Evolutionary conservation across 2,329 filamentous ascomycete species (phyloP).

Genomic region (Colletotrichum cuscutae): DNA sequence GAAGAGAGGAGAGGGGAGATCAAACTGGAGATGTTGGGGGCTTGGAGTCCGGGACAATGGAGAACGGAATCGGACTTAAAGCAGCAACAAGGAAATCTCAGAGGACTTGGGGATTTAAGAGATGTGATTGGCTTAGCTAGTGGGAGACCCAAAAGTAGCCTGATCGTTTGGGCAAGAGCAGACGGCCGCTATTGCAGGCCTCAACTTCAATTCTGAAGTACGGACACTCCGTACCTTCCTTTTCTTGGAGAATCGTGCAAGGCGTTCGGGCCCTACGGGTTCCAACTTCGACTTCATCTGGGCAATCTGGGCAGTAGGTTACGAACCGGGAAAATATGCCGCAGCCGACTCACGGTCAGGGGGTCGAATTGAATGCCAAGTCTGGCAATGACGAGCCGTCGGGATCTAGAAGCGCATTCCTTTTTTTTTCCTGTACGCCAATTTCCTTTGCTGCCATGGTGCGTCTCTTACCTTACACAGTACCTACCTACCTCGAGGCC

Average conservation of each 20-base stretch:
- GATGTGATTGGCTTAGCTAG: not conserved
- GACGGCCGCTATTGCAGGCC: not conserved
- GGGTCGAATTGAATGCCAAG: not conserved
- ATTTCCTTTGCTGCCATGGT: slow-evolving; percentile 8
- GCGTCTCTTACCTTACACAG: not conserved
- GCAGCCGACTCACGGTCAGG: slow-evolving; percentile 21
- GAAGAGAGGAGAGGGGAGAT: not conserved
- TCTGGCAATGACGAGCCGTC: not conserved
- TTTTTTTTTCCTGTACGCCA: not conserved
- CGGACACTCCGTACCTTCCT: too few relatives aligned
- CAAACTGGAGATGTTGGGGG: not conserved
- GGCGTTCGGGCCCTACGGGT: not conserved
- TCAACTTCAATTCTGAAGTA: not conserved
- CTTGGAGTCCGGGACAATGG: not conserved
- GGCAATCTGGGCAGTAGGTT: too few relatives aligned
- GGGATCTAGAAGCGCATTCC: not conserved
- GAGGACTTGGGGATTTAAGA: not conserved
- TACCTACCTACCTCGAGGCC: too few relatives aligned
- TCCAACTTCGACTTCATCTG: not conserved
- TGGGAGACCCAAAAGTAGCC: not conserved
- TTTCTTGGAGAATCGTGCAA: not conserved
- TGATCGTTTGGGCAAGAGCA: not conserved
- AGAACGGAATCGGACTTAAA: not conserved
- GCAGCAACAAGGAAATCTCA: not conserved
- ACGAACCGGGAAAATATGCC: slow-evolving; percentile 16